phyloP scores from a whole-genome alignment of 805 yeast genomes.

The Hemisphaericaspora nanyangensis region DNA sequence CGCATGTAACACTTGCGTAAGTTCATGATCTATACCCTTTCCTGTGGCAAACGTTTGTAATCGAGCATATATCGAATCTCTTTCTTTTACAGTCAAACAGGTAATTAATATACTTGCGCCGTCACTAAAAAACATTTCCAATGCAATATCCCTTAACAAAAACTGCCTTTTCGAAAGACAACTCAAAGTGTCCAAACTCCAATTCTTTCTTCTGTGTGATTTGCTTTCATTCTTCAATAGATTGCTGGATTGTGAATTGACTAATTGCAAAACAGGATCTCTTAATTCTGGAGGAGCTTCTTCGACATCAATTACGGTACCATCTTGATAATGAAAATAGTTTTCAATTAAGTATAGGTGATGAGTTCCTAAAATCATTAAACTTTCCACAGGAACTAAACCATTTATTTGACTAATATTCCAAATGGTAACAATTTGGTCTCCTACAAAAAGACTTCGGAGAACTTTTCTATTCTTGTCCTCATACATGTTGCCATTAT shows the following conservation, averaged over 20 bases:
- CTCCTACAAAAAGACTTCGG: slow-evolving; percentile 65
- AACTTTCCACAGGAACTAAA: slow-evolving; percentile 70
- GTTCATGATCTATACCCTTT: slow-evolving; percentile 50
- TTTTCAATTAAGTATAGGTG: slow-evolving; percentile 68
- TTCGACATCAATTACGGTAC: slow-evolving; percentile 55
- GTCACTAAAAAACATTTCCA: slow-evolving; percentile 71
- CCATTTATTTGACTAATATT: slow-evolving; percentile 76
- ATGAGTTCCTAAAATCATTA: slow-evolving; percentile 63
- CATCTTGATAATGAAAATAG: slow-evolving; percentile 54
- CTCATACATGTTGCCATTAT: slow-evolving; percentile 29
- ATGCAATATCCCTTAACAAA: slow-evolving; percentile 72
- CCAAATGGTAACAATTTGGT: slow-evolving; percentile 66
- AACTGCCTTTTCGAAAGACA: slow-evolving; percentile 74
- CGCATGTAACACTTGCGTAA: slow-evolving; percentile 50
- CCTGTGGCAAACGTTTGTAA: slow-evolving; percentile 49
- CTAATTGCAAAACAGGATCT: slow-evolving; percentile 66
- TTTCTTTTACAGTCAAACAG: slow-evolving; percentile 45
- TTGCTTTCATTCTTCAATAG: slow-evolving; percentile 20
- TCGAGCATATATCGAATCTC: slow-evolving; percentile 55
- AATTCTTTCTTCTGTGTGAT: slow-evolving; percentile 48
- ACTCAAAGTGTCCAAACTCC: slow-evolving; percentile 59
- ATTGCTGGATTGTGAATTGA: slow-evolving; percentile 46
- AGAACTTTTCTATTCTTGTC: slow-evolving; percentile 75
- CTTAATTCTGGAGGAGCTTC: slow-evolving; percentile 61
- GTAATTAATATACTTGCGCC: slow-evolving; percentile 72